Conservation (phyloP, 2,329 filamentous ascomycete genomes). For the Trichophyton simii region DNA sequence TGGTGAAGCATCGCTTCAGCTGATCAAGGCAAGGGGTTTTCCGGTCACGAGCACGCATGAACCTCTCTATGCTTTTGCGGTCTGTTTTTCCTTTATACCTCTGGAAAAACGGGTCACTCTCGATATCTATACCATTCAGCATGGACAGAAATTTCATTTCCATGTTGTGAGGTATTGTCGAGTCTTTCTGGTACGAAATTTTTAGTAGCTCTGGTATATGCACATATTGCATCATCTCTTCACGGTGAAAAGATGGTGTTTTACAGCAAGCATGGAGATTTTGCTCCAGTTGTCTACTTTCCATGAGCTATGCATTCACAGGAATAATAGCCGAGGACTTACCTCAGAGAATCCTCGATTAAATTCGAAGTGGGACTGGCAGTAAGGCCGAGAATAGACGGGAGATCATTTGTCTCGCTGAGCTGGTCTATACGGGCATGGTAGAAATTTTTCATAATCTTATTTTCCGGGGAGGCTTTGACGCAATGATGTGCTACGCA, state of each 20-base stretch:
- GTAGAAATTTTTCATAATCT: slow-evolving; percentile 64
- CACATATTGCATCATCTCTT: slow-evolving; percentile 55
- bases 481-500: slow-evolving; percentile 57
- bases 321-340: slow-evolving; percentile 7
- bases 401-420: slow-evolving; percentile 31
- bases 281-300: slow-evolving; percentile 44
- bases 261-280: slow-evolving; percentile 58
- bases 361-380: slow-evolving; percentile 63
- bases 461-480: slow-evolving; percentile 50
- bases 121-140: slow-evolving; percentile 2
- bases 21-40: slow-evolving; percentile 39
- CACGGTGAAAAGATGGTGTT: slow-evolving; percentile 55
- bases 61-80: slow-evolving; percentile 13
- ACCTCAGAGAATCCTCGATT: slow-evolving; percentile 43
- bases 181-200: slow-evolving; percentile 22
- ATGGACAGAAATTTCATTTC: slow-evolving; percentile 28
- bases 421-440: slow-evolving; percentile 33
- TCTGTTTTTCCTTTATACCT: slow-evolving; percentile 24
- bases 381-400: slow-evolving; percentile 63
- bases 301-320: neutral
- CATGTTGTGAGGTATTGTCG: slow-evolving; percentile 22
- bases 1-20: slow-evolving; percentile 43
- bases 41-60: slow-evolving; percentile 20
- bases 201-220: slow-evolving; percentile 50
- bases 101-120: neutral